A percentile compares a stretch with the other conserved stretches of the same genome.
phyloP scores from a whole-genome alignment of 495 filamentous ascomycete genomes.

The Penicillium mononematosum region DNA sequence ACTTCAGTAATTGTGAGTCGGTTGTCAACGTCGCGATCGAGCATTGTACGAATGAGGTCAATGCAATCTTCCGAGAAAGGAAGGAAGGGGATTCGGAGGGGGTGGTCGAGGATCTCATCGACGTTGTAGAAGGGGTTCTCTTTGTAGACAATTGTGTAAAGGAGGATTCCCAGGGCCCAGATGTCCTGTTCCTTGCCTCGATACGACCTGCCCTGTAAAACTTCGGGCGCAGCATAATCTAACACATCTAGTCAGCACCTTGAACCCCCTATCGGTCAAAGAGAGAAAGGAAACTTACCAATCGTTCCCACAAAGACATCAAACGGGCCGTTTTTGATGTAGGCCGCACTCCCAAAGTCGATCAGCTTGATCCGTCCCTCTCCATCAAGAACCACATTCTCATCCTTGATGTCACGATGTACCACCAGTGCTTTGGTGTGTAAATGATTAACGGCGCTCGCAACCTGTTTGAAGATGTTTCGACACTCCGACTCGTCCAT shows the following conservation, averaged over 20 bases:
- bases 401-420: constrained; percentile 97
- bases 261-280: neutral
- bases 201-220: constrained; percentile 90
- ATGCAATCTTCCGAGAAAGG: constrained; percentile 86
- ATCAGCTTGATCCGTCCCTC: constrained; percentile 96
- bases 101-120: constrained; percentile 98
- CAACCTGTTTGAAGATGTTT: constrained; percentile 93
- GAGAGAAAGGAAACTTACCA: constrained; percentile 56
- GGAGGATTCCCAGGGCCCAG: constrained; percentile 95
- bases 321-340: constrained; percentile 97
- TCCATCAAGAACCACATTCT: constrained; percentile 94
- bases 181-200: constrained; percentile 96
- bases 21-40: constrained; percentile 81
- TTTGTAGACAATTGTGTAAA: constrained; percentile 99
- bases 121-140: constrained; percentile 99
- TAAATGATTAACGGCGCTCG: constrained; percentile 82
- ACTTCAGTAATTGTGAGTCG: constrained; percentile 81
- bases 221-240: constrained; percentile 98
- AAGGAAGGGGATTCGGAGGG: constrained; percentile 84
- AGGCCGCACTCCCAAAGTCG: constrained; percentile 96
- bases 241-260: constrained; percentile 4
- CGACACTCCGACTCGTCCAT: constrained; percentile 95
- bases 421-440: constrained; percentile 91
- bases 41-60: constrained; percentile 84
- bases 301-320: constrained; percentile 99